Evolutionary conservation across 2,329 filamentous ascomycete genomes (phyloP), one percentile per base, ranked within the genome.

Genomic region (Bertia moriformis): DNA sequence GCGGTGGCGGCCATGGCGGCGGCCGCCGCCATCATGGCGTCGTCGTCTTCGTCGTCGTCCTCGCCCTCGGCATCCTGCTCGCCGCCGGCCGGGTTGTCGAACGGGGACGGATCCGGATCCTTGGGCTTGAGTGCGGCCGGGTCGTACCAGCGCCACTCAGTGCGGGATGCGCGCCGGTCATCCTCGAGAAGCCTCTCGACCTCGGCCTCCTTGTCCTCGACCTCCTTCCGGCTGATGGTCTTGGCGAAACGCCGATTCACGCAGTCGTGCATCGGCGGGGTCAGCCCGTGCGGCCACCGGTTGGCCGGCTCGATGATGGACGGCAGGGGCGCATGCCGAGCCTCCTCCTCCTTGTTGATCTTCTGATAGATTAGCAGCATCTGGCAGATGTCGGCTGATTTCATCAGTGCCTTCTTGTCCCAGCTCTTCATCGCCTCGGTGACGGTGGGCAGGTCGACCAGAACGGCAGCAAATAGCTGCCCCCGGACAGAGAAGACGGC

Each of bases 391-490:
- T 94, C 87, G 20, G 83, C 82, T 5, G 83, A 83, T 61, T 94
- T 94, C 65, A 88, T 86, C 66, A 88, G 86, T 14, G 78, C 73
- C 51, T 83, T 86, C 51, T 79, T 79, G 54, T 93, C 87, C 83
- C 86, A 94, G 42, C 83, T 88, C 65, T 94, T 94, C 81, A 91
- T 87, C 4, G 78, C 81, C 54, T 94, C 87, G 4, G 88, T 78
- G 42, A 94, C 83, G 43, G 83, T 91, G 1, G 87, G 87, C 20
- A 94, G 61, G 49, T 93, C 86, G 5, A 93, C 78, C 55, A 93
- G 66, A 15, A 79, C 73, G 18, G 83, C 85, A 0, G 83, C 87
- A 53, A 85, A 93, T 38, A 72, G 66, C 39, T 73, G 71, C 3
- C 77, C 77, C 44, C 78, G 73, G 43, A 93, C 70, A 3, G 67